These are phyloP conservation scores for Ceratobasidium sp. DNA, from an alignment of 1,284 basidiomycete species.

Conservation along the genomic window DNA sequence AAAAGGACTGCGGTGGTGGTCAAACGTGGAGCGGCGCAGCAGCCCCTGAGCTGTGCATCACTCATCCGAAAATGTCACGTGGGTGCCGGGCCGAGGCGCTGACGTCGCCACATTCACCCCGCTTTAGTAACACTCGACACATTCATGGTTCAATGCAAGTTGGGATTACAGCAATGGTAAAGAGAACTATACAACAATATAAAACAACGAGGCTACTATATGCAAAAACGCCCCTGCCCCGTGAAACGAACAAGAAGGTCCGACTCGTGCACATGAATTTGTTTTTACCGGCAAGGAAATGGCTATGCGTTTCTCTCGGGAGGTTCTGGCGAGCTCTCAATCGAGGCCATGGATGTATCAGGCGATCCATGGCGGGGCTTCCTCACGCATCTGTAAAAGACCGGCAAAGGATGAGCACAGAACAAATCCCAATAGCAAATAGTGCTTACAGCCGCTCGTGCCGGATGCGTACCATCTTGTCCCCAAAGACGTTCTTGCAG, in stretches of 20 bases:
- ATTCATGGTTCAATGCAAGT: slow-evolving; percentile 11
- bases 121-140: no score
- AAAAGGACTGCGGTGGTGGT: slow-evolving; percentile 17
- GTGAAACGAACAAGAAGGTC: background rate
- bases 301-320: background rate
- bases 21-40: slow-evolving; percentile 4
- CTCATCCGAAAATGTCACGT: slow-evolving; percentile 5
- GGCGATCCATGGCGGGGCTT: slow-evolving; percentile 28
- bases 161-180: slow-evolving; percentile 6
- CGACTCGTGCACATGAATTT: background rate
- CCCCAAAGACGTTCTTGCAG: slow-evolving; percentile 32
- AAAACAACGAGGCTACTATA: background rate
- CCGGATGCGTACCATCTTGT: slow-evolving; percentile 31
- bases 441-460: slow-evolving; percentile 31
- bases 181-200: slow-evolving; percentile 15
- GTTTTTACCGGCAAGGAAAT: background rate
- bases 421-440: background rate
- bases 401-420: background rate
- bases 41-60: slow-evolving; percentile 19
- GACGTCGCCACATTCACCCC: no score
- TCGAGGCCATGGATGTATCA: slow-evolving; percentile 31
- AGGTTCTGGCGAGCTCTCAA: slow-evolving; percentile 19
- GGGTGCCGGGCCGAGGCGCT: no score
- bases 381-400: slow-evolving; percentile 21
- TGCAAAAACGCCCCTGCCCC: background rate